Percentiles rank a stretch among this genome's conserved stretches.
These are phyloP conservation scores for Spencermartinsiella ligniputridi DNA, from an alignment of 1,139 yeast genomes.

Conservation along the genomic window DNA sequence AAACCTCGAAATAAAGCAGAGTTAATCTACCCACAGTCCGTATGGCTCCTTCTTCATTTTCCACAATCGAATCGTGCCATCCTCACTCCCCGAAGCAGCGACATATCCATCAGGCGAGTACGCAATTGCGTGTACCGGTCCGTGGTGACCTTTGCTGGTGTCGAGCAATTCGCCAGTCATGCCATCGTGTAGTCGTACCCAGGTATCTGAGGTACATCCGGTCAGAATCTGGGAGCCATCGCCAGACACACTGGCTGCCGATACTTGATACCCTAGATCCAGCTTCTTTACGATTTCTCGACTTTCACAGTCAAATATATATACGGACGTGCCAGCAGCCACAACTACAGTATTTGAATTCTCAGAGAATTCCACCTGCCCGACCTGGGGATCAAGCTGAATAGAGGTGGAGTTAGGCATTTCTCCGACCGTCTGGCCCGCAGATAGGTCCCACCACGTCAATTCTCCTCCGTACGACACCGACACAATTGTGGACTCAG, in stretches of 20 bases:
- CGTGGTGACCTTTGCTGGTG: constrained; percentile 35
- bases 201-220: constrained; percentile 33
- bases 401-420: constrained; percentile 6
- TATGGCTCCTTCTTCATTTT: constrained; percentile 31
- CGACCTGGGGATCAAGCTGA: constrained; percentile 24
- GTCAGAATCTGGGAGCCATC: constrained; percentile 28
- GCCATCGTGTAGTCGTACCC: constrained; percentile 35
- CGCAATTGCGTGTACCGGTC: constrained; percentile 36
- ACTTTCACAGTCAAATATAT: constrained; percentile 21
- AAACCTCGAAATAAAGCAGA: too few species aligned
- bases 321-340: constrained; percentile 24
- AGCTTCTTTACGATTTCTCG: constrained; percentile 22
- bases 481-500: constrained; percentile 13
- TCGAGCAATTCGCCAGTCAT: constrained; percentile 29
- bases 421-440: constrained; percentile 8
- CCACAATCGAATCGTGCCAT: constrained; percentile 68
- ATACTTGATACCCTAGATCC: constrained; percentile 29
- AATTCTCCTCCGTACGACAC: constrained; percentile 28
- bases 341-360: constrained; percentile 21
- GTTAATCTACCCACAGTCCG: constrained; percentile 32
- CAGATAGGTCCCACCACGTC: constrained; percentile 32
- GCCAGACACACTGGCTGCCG: constrained; percentile 29
- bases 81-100: constrained; percentile 64
- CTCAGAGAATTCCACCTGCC: constrained; percentile 29
- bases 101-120: constrained; percentile 36